Evolutionary conservation across 352 stramenopile genomes (phyloP).

Genomic region (Phytophthora foliorum): DNA sequence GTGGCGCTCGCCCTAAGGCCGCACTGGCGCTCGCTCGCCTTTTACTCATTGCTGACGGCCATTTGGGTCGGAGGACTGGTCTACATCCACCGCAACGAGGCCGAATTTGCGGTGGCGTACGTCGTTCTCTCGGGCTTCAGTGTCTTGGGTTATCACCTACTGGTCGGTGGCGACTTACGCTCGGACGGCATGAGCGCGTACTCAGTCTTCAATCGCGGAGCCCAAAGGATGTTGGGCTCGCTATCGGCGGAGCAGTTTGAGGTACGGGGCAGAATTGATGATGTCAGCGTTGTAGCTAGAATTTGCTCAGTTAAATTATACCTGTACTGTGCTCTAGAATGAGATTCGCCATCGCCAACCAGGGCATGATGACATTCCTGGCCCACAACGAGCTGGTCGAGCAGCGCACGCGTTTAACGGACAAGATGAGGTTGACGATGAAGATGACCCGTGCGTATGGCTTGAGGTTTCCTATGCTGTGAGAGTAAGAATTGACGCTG

Average conservation of each 20-base stretch:
- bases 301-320: conserved; percentile 5
- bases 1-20: conserved; percentile 22
- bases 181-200: conserved; percentile 71
- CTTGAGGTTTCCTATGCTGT: not conserved
- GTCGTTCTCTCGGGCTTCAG: conserved; percentile 68
- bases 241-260: conserved; percentile 89
- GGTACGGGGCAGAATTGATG: conserved; percentile 36
- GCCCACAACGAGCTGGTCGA: conserved; percentile 3
- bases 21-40: conserved; percentile 36
- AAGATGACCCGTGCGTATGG: conserved; percentile 60
- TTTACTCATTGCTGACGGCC: conserved; percentile 20
- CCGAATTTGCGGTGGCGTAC: conserved; percentile 72
- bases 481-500: conserved; percentile 4
- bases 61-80: conserved; percentile 60
- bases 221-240: conserved; percentile 78
- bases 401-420: conserved; percentile 17
- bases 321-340: conserved; percentile 50
- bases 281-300: not conserved
- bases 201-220: conserved; percentile 83
- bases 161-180: conserved; percentile 31
- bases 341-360: conserved; percentile 74
- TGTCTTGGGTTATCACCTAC: conserved; percentile 49
- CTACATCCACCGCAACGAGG: conserved; percentile 55
- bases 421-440: conserved; percentile 42
- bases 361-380: conserved; percentile 33